These are phyloP conservation scores for Sclerotinia spermophila DNA, from an alignment of 2,329 filamentous ascomycete genomes.

Conservation along the genomic window DNA sequence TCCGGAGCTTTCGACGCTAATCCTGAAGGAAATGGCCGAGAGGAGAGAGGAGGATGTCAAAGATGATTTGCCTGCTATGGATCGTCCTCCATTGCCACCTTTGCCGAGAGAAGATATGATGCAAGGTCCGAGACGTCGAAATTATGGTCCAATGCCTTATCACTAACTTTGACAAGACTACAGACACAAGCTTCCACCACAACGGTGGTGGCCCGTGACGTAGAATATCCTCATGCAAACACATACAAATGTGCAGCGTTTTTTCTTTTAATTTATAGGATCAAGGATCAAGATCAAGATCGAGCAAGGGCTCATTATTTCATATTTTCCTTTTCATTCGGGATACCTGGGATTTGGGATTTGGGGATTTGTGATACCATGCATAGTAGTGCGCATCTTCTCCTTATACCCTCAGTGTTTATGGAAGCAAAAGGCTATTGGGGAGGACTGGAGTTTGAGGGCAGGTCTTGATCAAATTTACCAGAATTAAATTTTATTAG, in stretches of 20 bases:
- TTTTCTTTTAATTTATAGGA: background rate
- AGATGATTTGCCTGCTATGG: constrained; percentile 42
- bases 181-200: background rate
- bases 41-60: constrained; percentile 42
- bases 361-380: constrained; percentile 14
- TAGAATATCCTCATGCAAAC: background rate
- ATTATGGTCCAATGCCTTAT: constrained; percentile 17
- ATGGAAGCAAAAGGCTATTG: constrained; percentile 3
- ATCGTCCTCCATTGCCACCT: constrained; percentile 12
- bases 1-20: constrained; percentile 45
- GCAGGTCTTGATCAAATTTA: background rate
- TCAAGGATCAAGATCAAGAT: background rate
- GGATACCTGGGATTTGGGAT: background rate
- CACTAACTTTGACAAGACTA: constrained; percentile 15
- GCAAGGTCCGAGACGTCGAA: constrained; percentile 24
- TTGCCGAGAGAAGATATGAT: constrained; percentile 18
- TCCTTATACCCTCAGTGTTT: constrained; percentile 17
- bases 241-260: background rate
- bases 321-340: background rate
- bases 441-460: background rate
- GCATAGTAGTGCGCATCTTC: constrained; percentile 5
- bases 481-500: background rate
- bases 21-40: constrained; percentile 46
- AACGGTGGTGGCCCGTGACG: background rate
- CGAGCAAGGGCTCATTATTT: background rate